Evolutionary conservation across 108 stramenopile species (phyloP).

Genomic region (Fistulifera solaris): DNA sequence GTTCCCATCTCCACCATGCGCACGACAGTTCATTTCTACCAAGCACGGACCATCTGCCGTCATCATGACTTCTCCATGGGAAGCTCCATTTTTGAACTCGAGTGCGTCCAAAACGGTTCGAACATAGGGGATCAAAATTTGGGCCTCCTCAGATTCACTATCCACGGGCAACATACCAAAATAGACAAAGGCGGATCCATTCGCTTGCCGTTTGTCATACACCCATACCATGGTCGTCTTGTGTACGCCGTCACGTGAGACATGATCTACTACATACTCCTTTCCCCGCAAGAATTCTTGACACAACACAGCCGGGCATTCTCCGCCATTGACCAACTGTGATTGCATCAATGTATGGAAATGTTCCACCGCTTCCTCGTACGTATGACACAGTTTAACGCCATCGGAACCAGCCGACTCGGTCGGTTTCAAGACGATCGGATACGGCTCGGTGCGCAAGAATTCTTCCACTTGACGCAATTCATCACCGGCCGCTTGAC

Average conservation of each 20-base stretch:
- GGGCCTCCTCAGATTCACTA: slow-evolving; percentile 42
- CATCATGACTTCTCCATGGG: slow-evolving; percentile 73
- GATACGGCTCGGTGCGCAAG: slow-evolving; percentile 47
- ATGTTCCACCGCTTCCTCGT: slow-evolving; percentile 43
- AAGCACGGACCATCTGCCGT: slow-evolving; percentile 80
- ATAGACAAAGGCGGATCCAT: slow-evolving; percentile 83
- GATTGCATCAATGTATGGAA: slow-evolving; percentile 39
- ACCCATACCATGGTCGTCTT: slow-evolving; percentile 83
- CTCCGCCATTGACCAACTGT: slow-evolving; percentile 43
- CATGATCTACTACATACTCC: slow-evolving; percentile 75
- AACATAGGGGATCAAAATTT: slow-evolving; percentile 74
- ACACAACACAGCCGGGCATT: slow-evolving; percentile 22
- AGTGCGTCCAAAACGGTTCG: slow-evolving; percentile 64
- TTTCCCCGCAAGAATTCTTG: slow-evolving; percentile 48
- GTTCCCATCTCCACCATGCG: slow-evolving; percentile 92
- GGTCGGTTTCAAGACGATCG: slow-evolving; percentile 87
- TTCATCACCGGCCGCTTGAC: slow-evolving; percentile 70
- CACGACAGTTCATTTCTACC: slow-evolving; percentile 91
- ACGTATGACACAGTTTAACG: slow-evolving; percentile 38
- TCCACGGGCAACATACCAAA: slow-evolving; percentile 60
- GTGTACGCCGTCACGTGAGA: slow-evolving; percentile 63
- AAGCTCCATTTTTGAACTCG: slow-evolving; percentile 55
- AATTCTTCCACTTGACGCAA: slow-evolving; percentile 71
- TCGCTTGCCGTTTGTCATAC: slow-evolving; percentile 81
- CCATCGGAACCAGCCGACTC: slow-evolving; percentile 87